Conservation (phyloP, 2,329 filamentous ascomycete species). For the Penicillium vulpinum region DNA sequence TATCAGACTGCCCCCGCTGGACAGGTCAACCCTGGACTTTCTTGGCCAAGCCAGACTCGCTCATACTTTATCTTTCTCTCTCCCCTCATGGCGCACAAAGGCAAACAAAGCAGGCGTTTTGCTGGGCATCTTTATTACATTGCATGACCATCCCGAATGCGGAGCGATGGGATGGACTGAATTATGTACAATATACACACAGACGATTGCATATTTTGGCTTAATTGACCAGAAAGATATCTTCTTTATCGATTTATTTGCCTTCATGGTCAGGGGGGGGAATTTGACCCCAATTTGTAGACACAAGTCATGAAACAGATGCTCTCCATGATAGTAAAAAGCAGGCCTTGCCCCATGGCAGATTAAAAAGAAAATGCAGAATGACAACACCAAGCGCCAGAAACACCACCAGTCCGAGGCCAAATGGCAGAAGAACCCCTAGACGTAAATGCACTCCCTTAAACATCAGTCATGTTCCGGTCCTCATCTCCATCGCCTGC, state of each 20-base stretch:
- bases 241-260: conserved; percentile 2
- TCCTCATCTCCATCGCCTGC: conserved; percentile 41
- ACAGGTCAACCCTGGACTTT: not conserved
- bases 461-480: conserved; percentile 47
- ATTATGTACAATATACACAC: conserved; percentile 26
- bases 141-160: conserved; percentile 20
- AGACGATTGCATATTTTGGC: conserved; percentile 16
- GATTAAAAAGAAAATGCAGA: not conserved
- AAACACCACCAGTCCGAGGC: conserved; percentile 16
- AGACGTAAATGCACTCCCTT: conserved; percentile 6
- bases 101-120: conserved; percentile 23
- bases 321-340: not conserved
- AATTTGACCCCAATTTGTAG: not conserved
- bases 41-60: not conserved
- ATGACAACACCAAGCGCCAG: conserved; percentile 19
- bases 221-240: conserved; percentile 12
- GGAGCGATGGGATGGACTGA: conserved; percentile 16
- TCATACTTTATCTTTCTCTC: conserved; percentile 8
- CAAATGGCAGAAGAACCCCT: conserved; percentile 3
- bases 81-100: conserved; percentile 25
- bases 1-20: not conserved
- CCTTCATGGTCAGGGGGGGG: not conserved
- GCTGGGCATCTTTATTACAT: conserved; percentile 21
- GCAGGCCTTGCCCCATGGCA: not conserved
- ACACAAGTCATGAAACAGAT: not conserved